Percentiles rank a stretch among this genome's conserved stretches.
These are phyloP conservation scores for Cystobasidium onofrii DNA, from an alignment of 768 basidiomycete species.

Conservation along the genomic window DNA sequence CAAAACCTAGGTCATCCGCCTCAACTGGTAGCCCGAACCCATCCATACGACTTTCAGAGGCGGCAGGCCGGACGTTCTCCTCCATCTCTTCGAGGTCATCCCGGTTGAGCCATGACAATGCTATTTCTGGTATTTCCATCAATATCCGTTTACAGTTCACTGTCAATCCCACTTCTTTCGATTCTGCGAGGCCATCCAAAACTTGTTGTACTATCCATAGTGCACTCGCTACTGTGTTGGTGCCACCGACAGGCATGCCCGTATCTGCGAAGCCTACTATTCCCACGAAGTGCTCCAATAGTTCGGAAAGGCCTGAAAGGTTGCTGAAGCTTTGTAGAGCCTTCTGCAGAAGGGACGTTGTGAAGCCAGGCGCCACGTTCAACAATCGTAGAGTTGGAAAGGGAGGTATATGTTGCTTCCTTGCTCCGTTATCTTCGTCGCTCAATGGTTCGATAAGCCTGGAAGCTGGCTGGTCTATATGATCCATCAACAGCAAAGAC, in stretches of 20 bases:
- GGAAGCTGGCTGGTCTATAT: background rate
- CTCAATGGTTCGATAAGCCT: background rate
- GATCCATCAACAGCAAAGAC: background rate
- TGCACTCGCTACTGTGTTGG: background rate
- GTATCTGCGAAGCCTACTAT: background rate
- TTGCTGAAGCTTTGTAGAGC: background rate
- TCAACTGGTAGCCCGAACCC: background rate
- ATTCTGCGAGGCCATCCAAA: background rate
- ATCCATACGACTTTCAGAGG: background rate
- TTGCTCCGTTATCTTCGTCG: background rate
- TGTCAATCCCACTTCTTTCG: background rate
- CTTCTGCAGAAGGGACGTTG: background rate
- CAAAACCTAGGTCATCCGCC: background rate
- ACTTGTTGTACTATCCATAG: slow-evolving; percentile 21
- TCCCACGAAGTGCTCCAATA: slow-evolving; percentile 11
- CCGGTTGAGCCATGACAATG: background rate
- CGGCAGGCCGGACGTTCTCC: background rate
- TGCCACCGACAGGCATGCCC: background rate
- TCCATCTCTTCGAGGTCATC: background rate
- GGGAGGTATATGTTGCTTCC: background rate
- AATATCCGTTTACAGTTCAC: background rate
- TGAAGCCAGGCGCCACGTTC: slow-evolving; percentile 10
- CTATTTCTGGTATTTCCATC: background rate
- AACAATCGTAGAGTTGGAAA: background rate
- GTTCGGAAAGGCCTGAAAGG: background rate